These are phyloP conservation scores for Didymella lethalis DNA, from an alignment of 2,329 filamentous ascomycete genomes.

Conservation along the genomic window DNA sequence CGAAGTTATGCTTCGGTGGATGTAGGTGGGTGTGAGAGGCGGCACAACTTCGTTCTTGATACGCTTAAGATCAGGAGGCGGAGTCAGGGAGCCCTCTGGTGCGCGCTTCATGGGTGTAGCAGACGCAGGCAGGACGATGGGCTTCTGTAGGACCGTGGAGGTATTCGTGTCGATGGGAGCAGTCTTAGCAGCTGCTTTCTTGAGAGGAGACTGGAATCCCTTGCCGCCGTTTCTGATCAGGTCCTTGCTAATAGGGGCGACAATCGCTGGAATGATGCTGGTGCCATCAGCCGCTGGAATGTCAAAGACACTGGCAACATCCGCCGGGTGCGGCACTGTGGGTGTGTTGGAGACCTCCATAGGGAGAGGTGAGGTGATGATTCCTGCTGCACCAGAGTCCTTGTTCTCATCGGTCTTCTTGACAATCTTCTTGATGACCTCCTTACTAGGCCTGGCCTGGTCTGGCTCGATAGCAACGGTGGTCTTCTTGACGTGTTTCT, in stretches of 20 bases:
- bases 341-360: background rate
- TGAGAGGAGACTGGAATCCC: background rate
- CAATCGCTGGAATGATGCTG: background rate
- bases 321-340: background rate
- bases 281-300: background rate
- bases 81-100: conserved; percentile 3
- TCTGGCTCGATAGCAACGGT: background rate
- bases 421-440: background rate
- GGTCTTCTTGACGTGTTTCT: background rate
- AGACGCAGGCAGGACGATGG: background rate
- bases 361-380: no score
- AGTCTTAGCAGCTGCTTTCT: conserved; percentile 6
- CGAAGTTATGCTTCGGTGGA: conserved; percentile 2
- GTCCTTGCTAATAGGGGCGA: background rate
- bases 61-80: conserved; percentile 23
- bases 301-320: background rate
- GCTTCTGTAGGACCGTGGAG: conserved; percentile 5
- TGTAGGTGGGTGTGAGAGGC: background rate
- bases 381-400: background rate
- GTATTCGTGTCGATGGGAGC: conserved; percentile 6
- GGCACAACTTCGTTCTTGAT: conserved; percentile 8
- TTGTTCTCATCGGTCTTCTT: conserved; percentile 1
- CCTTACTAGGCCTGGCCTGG: background rate
- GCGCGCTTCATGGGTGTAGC: conserved; percentile 1
- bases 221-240: conserved; percentile 5